Base-by-base conservation (phyloP, 1,284 basidiomycete species). In the Pseudozyma sp. region DNA sequence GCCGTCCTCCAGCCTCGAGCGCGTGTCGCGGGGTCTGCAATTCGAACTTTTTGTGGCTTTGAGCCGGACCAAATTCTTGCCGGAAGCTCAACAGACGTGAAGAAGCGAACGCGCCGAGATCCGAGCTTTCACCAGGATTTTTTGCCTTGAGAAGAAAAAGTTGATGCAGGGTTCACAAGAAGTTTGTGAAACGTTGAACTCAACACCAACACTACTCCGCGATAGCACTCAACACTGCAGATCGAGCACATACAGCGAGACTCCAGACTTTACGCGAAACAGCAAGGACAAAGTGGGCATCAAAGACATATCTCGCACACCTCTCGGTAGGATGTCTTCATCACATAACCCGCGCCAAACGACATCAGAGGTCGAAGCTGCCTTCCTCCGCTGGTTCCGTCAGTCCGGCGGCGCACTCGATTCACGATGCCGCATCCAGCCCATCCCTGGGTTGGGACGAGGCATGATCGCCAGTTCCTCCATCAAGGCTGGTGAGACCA, bases 381-480 rank as follows among this genome's bases (percentile, higher is more conserved):
- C 34, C 43, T 87, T 87, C 59, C 56, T 86, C 12, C 71, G 76
- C 7, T 87, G 86, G 86, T 86, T 87, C 73, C 77, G 75, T 38
- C 38, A 64, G 12, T 59, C 79, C 36, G 86, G 86, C 35, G 85
- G 85, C 3, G 76, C 74, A 19, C 76, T 87, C 36, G 81, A 85
- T 52, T 36, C 77, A 5, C 67, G 79, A 10, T 89, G 85, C 88
- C 87, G 39, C 85, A 91, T 76, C 84, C 86, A 42, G 84, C 87
- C 52, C 88, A 92, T 82, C 86, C 88, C 44, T 2, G 87, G 85
- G 2, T 88, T 88, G 77, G 93, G 92, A 21, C 88, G 91, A 21
- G 93, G 92, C 21, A 90, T 89, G 5, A 81, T 93, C 42, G 93
- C 93, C 0, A 83, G 91, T 25, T 86, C 87, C 70, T 89, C 93